Percentiles rank a stretch among this genome's conserved stretches.
These are phyloP conservation scores for Raddia guianensis DNA, from an alignment of 176 grass and related monocot genomes.

Conservation along the genomic window DNA sequence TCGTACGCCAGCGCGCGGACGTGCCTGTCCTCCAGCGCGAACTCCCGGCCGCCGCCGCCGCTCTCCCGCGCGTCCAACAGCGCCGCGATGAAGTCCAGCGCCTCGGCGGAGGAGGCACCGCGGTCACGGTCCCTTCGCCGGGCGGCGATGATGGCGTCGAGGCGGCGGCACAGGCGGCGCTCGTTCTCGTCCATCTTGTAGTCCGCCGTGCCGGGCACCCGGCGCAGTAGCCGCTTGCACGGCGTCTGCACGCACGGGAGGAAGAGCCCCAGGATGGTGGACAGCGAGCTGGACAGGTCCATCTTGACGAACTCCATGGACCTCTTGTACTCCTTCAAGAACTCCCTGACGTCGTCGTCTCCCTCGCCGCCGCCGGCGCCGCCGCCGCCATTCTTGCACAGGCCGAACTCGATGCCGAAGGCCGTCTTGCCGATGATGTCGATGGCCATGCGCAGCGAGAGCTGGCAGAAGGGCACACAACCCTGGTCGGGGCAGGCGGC, in stretches of 20 bases:
- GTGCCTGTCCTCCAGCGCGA: conserved; percentile 62
- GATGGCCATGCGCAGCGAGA: conserved; percentile 69
- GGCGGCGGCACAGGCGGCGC: conserved; percentile 61
- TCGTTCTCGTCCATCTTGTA: conserved; percentile 74
- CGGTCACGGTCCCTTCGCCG: conserved; percentile 45
- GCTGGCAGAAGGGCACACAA: conserved; percentile 71
- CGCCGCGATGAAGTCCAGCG: conserved; percentile 75
- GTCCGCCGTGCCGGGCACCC: conserved; percentile 72
- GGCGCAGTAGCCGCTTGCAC: conserved; percentile 55
- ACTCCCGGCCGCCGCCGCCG: conserved; percentile 38
- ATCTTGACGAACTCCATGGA: conserved; percentile 83
- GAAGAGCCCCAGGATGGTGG: conserved; percentile 78
- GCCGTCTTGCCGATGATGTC: conserved; percentile 89
- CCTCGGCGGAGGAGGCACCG: neutral
- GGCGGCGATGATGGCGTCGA: conserved; percentile 68
- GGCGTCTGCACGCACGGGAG: conserved; percentile 64
- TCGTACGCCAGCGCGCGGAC: conserved; percentile 82
- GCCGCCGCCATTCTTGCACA: conserved; percentile 36
- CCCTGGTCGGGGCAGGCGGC: conserved; percentile 50
- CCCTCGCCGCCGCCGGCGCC: neutral
- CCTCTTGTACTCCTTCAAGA: conserved; percentile 67
- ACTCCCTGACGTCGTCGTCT: conserved; percentile 53
- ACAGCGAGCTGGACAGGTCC: conserved; percentile 91
- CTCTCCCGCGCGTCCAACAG: conserved; percentile 63
- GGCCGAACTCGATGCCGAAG: conserved; percentile 84